These are phyloP conservation scores for Fusarium subglutinans DNA, from an alignment of 2,329 filamentous ascomycete species.

Conservation along the genomic window DNA sequence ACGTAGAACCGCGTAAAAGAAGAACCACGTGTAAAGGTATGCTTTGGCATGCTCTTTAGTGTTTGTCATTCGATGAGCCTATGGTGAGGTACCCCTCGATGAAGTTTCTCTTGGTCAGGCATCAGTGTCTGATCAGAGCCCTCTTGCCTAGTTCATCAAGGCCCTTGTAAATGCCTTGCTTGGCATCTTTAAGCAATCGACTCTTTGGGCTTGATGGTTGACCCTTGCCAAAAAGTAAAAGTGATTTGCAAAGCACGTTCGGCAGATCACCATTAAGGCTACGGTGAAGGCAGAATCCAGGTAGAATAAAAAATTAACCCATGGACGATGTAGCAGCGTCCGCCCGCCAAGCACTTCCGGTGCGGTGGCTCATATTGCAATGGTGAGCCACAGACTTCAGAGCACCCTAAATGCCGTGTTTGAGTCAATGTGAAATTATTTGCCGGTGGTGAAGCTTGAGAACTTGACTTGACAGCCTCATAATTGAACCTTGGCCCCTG, in stretches of 20 bases:
- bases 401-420: neutral
- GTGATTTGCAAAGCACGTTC: conserved; percentile 14
- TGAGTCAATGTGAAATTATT: neutral
- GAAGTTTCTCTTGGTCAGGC: neutral
- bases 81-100: neutral
- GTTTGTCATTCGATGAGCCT: neutral
- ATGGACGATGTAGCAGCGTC: conserved; percentile 19
- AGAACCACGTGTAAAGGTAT: neutral
- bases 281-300: conserved; percentile 16
- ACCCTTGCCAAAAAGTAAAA: conserved; percentile 16
- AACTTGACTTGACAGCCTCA: conserved; percentile 24
- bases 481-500: conserved; percentile 5
- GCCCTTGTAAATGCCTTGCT: neutral
- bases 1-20: neutral
- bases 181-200: conserved; percentile 11
- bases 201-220: neutral
- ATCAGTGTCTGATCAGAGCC: neutral
- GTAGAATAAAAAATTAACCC: conserved; percentile 16
- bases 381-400: neutral
- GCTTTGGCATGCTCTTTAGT: neutral
- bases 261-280: conserved; percentile 36
- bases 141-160: neutral
- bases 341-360: conserved; percentile 25
- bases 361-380: conserved; percentile 21
- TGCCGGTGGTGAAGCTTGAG: neutral